Base-by-base conservation (phyloP, 2,329 filamentous ascomycete species). In the Scedosporium boydii region DNA sequence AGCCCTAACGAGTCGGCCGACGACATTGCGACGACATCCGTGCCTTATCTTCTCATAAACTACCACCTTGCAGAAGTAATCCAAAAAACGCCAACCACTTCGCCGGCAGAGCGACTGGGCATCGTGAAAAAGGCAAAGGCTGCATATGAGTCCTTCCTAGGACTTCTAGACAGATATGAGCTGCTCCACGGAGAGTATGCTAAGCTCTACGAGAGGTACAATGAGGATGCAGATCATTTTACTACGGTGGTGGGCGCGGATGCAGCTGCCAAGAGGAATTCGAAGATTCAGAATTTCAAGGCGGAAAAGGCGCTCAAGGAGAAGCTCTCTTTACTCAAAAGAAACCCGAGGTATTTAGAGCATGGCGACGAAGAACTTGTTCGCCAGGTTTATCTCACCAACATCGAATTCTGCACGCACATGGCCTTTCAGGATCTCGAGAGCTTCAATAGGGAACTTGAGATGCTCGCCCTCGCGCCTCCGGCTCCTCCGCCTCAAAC, bases 1-100 rank as follows among this genome's bases (percentile, higher is more conserved):
- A 96, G 91, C 68, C 81, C 87, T 42, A 99, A 99, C 75, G 95
- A 99, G 74, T 83, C 84, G 0, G 75, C 93, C 46, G 95, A 99
- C 65, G 95, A 99, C 76, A 78, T 97, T 38, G 80, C 90, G 14
- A 96, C 93, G 1, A 81, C 83, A n/a, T 88, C 96, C 70, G 77
- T 99, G 38, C 91, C 91, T 76, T 96, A 93, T 73, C 82, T 99
- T 65, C 82, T 91, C 23, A 83, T 93, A 65, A 82, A 89, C 73
- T 91, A 87, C 73, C 84, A 88, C 69, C 78, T 95, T 61, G 93
- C 92, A 41, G 92, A 96, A 70, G 81, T 97, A 12, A 78, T 88
- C 44, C 86, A 91, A 69, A 87, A 85, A 67, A 80, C 88, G 64
- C 86, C 83, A 64, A 79, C 80, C 53, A 72, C 78, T 6, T 74